A percentile compares a stretch with the other conserved stretches of the same genome.
phyloP scores from a whole-genome alignment of 768 basidiomycete genomes.

The Boletales sp. region DNA sequence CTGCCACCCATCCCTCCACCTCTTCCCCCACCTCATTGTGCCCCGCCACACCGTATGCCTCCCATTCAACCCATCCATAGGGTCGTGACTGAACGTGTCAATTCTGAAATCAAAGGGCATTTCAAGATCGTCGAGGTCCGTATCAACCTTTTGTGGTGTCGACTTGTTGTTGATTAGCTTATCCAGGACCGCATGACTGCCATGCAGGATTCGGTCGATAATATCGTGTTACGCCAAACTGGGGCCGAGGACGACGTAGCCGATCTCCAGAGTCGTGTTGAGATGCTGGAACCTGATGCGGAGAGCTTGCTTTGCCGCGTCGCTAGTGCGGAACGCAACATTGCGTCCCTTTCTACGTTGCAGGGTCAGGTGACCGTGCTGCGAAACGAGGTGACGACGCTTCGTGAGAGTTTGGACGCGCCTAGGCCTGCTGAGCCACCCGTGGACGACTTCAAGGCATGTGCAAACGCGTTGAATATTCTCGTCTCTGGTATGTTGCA shows the following conservation, averaged over 20 bases:
- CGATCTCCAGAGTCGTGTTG: conserved; percentile 36
- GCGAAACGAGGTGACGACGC: conserved; percentile 16
- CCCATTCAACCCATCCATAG: conserved; percentile 15
- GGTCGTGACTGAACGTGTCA: conserved; percentile 15
- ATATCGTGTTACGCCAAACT: conserved; percentile 22
- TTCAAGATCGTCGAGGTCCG: conserved; percentile 23
- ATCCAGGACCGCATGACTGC: conserved; percentile 22
- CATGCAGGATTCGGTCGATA: conserved; percentile 19
- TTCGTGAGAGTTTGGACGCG: conserved; percentile 21
- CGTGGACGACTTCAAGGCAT: conserved; percentile 24
- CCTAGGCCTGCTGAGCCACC: conserved; percentile 6
- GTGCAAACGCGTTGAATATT: conserved; percentile 34
- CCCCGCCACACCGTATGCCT: conserved; percentile 4
- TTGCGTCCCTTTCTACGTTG: conserved; percentile 27
- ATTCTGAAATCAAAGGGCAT: conserved; percentile 19
- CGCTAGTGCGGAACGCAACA: conserved; percentile 27
- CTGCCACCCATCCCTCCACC: conserved; percentile 12
- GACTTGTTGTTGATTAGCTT: neutral
- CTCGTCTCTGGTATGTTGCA: conserved; percentile 41
- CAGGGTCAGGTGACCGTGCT: conserved; percentile 22
- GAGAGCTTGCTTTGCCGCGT: conserved; percentile 28
- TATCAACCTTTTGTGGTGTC: neutral
- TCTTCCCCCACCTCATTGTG: neutral
- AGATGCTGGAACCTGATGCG: conserved; percentile 36
- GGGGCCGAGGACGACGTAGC: conserved; percentile 28